These are phyloP conservation scores for Williopsis jadinii DNA, from an alignment of 1,139 yeast genomes.

Conservation along the genomic window DNA sequence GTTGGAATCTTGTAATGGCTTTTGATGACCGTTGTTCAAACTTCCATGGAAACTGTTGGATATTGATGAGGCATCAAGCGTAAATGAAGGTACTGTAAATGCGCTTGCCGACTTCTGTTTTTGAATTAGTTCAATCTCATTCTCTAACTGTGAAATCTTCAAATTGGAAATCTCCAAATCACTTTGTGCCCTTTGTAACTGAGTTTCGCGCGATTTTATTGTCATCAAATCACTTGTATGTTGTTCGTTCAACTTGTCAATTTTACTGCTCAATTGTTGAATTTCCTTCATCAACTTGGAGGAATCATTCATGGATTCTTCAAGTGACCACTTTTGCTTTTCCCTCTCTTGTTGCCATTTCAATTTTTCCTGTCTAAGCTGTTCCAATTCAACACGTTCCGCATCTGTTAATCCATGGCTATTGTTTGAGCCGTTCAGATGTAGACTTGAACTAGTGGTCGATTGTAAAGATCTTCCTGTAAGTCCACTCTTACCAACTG, in stretches of 20 bases:
- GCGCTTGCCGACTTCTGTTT: constrained; percentile 13
- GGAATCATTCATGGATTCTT: constrained; percentile 38
- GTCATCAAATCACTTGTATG: constrained; percentile 44
- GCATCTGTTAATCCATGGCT: constrained; percentile 10
- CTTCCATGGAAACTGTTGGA: background rate
- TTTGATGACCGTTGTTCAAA: constrained; percentile 1
- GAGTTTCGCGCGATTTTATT: constrained; percentile 61
- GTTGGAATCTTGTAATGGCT: constrained; percentile 19
- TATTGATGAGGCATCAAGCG: constrained; percentile 3
- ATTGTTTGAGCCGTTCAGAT: too few species aligned
- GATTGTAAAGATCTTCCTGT: constrained; percentile 27
- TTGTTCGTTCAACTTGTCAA: constrained; percentile 38
- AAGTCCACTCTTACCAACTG: constrained; percentile 22
- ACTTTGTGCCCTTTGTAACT: constrained; percentile 47
- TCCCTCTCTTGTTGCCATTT: constrained; percentile 43
- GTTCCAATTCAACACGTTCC: constrained; percentile 38
- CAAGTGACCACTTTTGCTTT: constrained; percentile 31
- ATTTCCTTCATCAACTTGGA: constrained; percentile 38
- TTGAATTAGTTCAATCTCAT: constrained; percentile 41
- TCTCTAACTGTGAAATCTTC: constrained; percentile 44
- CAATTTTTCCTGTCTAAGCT: constrained; percentile 44
- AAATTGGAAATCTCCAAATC: constrained; percentile 52
- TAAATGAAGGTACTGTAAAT: constrained; percentile 5
- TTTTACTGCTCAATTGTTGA: constrained; percentile 23
- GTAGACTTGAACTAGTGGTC: background rate